Percentiles rank a stretch among this genome's conserved stretches.
Evolutionary conservation across 2,329 filamentous ascomycete genomes (phyloP).

Genomic region (Talaromyces rugulosus): DNA sequence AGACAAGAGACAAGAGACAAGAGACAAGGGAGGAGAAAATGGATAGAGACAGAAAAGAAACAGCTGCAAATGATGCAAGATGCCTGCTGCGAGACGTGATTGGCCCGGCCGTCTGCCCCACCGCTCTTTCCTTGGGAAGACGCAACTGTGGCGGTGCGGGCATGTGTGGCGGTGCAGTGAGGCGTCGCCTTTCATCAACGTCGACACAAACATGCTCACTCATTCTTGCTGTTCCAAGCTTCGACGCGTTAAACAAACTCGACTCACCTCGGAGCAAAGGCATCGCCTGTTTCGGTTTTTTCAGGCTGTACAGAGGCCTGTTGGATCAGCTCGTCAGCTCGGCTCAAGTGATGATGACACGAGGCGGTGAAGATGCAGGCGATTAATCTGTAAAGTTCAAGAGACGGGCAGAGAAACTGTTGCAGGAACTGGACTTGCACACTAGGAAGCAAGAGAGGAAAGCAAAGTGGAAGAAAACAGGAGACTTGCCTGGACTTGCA

Average conservation of each 20-base stretch:
- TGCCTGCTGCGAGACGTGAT: not conserved
- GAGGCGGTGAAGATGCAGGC: not conserved
- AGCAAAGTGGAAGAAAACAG: not conserved
- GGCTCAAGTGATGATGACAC: not conserved
- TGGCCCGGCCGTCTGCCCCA: not conserved
- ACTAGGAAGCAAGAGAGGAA: not conserved
- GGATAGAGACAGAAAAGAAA: not conserved
- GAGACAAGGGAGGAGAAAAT: not conserved
- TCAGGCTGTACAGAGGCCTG: not conserved
- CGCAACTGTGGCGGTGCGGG: not conserved
- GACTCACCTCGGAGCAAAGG: not conserved
- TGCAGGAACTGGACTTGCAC: not conserved
- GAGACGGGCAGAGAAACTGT: not conserved
- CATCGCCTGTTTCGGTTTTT: not conserved
- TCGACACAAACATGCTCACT: not conserved
- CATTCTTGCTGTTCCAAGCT: not conserved
- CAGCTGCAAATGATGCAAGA: not conserved
- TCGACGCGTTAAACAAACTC: not conserved
- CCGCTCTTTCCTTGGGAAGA: not conserved
- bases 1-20: not conserved
- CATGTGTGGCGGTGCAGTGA: not conserved
- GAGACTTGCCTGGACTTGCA: constrained; percentile 14
- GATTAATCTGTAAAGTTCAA: not conserved
- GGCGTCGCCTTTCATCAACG: not conserved
- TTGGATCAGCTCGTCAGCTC: not conserved